Conservation (phyloP, 73 alveolate species). For the Paraurostyla sp. region DNA sequence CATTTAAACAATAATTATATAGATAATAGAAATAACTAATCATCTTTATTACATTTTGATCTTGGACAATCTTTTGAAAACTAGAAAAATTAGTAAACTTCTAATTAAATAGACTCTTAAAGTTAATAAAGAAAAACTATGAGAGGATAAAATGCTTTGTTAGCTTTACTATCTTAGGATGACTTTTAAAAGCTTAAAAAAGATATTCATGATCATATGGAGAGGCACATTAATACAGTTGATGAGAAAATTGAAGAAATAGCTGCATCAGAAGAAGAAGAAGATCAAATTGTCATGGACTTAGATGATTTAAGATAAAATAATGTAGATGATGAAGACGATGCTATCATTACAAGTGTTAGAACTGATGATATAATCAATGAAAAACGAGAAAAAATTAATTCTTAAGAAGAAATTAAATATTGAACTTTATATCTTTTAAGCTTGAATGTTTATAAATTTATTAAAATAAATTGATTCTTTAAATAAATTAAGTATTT, state of each 20-base stretch:
- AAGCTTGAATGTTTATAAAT: no score
- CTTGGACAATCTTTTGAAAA: background rate
- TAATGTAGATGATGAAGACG: background rate
- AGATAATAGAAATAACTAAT: background rate
- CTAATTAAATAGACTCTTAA: background rate
- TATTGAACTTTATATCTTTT: no score
- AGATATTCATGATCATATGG: conserved; percentile 44
- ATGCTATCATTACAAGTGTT: no score
- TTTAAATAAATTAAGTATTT: no score
- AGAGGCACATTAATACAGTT: background rate
- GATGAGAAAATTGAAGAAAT: conserved; percentile 54
- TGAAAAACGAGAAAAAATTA: no score
- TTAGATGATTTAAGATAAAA: background rate
- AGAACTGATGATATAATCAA: no score
- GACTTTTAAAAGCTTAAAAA: conserved; percentile 23
- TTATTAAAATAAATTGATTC: no score
- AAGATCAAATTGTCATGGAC: conserved; percentile 5
- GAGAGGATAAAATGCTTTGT: conserved; percentile 39
- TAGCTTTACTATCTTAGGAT: conserved; percentile 8
- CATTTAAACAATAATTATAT: background rate
- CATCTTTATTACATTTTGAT: background rate
- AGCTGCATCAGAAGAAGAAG: conserved; percentile 59
- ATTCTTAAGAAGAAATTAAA: no score
- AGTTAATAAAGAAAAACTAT: background rate
- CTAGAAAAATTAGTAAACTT: background rate